Evolutionary conservation across 148 eudicot genomes (phyloP).

Genomic region (Fagopyrum esculentum): DNA sequence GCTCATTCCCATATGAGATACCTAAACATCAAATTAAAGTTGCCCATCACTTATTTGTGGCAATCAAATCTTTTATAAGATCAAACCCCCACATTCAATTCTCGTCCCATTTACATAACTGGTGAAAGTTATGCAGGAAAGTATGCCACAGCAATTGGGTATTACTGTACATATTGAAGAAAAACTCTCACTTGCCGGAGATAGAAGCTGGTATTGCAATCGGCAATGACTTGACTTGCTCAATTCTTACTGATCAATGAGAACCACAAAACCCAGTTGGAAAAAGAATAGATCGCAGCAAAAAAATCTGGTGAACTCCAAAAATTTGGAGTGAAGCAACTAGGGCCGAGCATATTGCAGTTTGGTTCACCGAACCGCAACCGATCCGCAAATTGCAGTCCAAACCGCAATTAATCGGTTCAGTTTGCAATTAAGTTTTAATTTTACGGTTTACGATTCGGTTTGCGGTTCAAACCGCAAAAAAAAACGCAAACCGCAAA

Average conservation of each 20-base stretch:
- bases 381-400: too few relatives aligned
- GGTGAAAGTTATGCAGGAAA: conserved; percentile 97
- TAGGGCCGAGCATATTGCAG: too few relatives aligned
- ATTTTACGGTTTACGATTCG: too few relatives aligned
- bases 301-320: conserved; percentile 22
- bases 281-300: conserved; percentile 33
- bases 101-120: conserved; percentile 61
- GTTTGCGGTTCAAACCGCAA: too few relatives aligned
- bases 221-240: conserved; percentile 70
- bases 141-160: conserved; percentile 68
- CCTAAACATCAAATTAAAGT: conserved; percentile 58
- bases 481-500: too few relatives aligned
- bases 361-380: too few relatives aligned
- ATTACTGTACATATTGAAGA: conserved; percentile 34
- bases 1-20: conserved; percentile 53
- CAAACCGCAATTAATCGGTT: too few relatives aligned
- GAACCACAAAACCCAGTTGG: conserved; percentile 44
- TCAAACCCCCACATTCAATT: conserved; percentile 30
- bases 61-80: conserved; percentile 44
- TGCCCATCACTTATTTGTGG: conserved; percentile 54
- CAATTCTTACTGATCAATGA: conserved; percentile 50
- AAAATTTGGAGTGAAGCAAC: conserved; percentile 63
- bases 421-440: too few relatives aligned
- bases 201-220: conserved; percentile 54
- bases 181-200: conserved; percentile 25